phyloP scores from a whole-genome alignment of 208 protist species.

The Acanthamoeba comandoni region DNA sequence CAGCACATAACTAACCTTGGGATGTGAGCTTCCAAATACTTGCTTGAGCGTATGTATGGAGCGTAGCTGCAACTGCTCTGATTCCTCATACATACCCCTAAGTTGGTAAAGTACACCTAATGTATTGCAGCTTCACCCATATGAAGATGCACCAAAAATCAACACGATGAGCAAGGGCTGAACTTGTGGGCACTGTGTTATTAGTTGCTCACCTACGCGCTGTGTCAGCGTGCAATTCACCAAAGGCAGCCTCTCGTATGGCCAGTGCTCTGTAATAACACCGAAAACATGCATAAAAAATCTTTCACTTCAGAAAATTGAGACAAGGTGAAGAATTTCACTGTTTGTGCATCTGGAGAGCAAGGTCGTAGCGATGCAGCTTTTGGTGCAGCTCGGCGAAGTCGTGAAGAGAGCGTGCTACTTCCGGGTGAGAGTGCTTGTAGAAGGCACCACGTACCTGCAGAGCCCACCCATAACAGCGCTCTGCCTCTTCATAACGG shows the following conservation, averaged over 20 bases:
- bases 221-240: slow-evolving; percentile 62
- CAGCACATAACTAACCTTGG: neutral
- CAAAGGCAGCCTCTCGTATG: slow-evolving; percentile 69
- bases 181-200: neutral
- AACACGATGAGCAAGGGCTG: neutral
- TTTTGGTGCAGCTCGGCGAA: slow-evolving; percentile 73
- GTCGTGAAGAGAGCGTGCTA: slow-evolving; percentile 65
- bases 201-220: slow-evolving; percentile 13
- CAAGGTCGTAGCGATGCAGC: slow-evolving; percentile 52
- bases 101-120: slow-evolving; percentile 56
- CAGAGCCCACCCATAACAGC: slow-evolving; percentile 46
- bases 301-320: neutral
- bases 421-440: slow-evolving; percentile 59
- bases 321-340: neutral
- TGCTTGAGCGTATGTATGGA: slow-evolving; percentile 69
- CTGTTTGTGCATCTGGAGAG: slow-evolving; percentile 66
- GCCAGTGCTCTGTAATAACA: slow-evolving; percentile 26
- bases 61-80: slow-evolving; percentile 52
- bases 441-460: slow-evolving; percentile 39
- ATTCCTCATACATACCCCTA: slow-evolving; percentile 59
- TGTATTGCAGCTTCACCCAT: slow-evolving; percentile 37
- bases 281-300: neutral
- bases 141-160: neutral
- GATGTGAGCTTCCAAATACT: slow-evolving; percentile 53
- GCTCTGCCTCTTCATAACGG: slow-evolving; percentile 70